Percentiles rank a stretch among this genome's conserved stretches.
phyloP scores from a whole-genome alignment of 2,329 filamentous ascomycete genomes.

The Exophiala mesophila region DNA sequence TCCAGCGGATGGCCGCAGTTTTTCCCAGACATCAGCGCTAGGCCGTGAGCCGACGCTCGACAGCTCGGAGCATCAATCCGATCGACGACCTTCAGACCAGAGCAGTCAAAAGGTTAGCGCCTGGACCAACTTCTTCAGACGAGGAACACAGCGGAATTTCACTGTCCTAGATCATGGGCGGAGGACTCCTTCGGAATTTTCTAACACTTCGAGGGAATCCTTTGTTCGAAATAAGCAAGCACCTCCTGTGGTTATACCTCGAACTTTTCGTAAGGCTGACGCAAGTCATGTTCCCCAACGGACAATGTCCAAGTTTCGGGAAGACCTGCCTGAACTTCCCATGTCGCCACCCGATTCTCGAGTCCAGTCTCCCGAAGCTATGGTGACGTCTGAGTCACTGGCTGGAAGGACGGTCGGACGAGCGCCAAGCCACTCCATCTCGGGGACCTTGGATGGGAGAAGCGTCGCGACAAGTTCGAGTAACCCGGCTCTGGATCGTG shows the following conservation, averaged over 20 bases:
- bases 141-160: slow-evolving; percentile 53
- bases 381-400: slow-evolving; percentile 16
- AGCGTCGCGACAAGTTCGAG: slow-evolving; percentile 29
- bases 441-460: slow-evolving; percentile 25
- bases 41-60: slow-evolving; percentile 49
- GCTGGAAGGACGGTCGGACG: slow-evolving; percentile 1
- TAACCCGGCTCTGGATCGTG: slow-evolving; percentile 20
- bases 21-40: slow-evolving; percentile 50
- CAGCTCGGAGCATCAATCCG: slow-evolving; percentile 48
- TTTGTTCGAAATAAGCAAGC: slow-evolving; percentile 56
- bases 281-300: slow-evolving; percentile 59
- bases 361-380: slow-evolving; percentile 68
- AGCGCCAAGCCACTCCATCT: slow-evolving; percentile 19
- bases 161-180: slow-evolving; percentile 47
- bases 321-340: slow-evolving; percentile 83
- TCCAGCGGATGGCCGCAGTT: slow-evolving; percentile 44
- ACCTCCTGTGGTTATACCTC: slow-evolving; percentile 35
- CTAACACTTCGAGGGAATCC: slow-evolving; percentile 85
- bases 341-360: slow-evolving; percentile 80
- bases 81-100: slow-evolving; percentile 53
- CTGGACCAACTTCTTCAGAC: slow-evolving; percentile 72
- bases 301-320: slow-evolving; percentile 84
- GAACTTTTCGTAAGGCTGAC: slow-evolving; percentile 42
- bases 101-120: slow-evolving; percentile 44
- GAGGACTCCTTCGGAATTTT: slow-evolving; percentile 69